phyloP scores from a whole-genome alignment of 1,139 yeast species.

The Scheffersomyces illinoinensis region DNA sequence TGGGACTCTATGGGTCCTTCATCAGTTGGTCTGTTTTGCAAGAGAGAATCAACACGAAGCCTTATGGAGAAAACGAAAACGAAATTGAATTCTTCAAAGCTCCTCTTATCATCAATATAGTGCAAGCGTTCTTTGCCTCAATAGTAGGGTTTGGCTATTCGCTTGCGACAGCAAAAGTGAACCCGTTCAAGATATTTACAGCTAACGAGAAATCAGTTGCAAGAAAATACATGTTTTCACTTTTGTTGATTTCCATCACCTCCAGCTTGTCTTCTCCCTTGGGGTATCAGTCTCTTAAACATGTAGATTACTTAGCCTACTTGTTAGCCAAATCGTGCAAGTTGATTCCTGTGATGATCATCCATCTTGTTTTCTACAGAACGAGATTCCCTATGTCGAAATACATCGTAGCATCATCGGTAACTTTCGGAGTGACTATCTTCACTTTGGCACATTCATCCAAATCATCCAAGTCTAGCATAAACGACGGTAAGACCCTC shows the following conservation, averaged over 20 bases:
- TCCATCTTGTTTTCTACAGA: conserved; percentile 73
- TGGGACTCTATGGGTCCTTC: conserved; percentile 82
- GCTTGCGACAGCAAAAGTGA: conserved; percentile 26
- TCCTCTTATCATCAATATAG: conserved; percentile 71
- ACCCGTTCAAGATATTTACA: conserved; percentile 33
- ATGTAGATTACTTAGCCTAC: conserved; percentile 84
- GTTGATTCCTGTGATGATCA: conserved; percentile 85
- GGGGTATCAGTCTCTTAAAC: conserved; percentile 71
- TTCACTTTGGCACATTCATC: conserved; percentile 59
- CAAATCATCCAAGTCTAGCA: conserved; percentile 18
- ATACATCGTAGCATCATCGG: conserved; percentile 70
- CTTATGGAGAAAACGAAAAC: conserved; percentile 54
- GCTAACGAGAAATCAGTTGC: conserved; percentile 20
- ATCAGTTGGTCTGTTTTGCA: conserved; percentile 90
- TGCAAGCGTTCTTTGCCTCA: conserved; percentile 75
- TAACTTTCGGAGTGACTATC: conserved; percentile 77
- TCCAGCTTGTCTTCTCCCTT: conserved; percentile 83
- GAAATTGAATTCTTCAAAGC: conserved; percentile 62
- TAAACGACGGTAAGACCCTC: conserved; percentile 42
- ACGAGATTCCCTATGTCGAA: conserved; percentile 75
- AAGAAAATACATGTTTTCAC: conserved; percentile 33
- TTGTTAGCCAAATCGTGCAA: conserved; percentile 92
- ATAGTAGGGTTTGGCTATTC: conserved; percentile 67
- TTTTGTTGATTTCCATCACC: conserved; percentile 68
- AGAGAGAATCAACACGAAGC: conserved; percentile 79